Evolutionary conservation across 2,329 filamentous ascomycete species (phyloP).

Genomic region (Ilyonectria robusta): DNA sequence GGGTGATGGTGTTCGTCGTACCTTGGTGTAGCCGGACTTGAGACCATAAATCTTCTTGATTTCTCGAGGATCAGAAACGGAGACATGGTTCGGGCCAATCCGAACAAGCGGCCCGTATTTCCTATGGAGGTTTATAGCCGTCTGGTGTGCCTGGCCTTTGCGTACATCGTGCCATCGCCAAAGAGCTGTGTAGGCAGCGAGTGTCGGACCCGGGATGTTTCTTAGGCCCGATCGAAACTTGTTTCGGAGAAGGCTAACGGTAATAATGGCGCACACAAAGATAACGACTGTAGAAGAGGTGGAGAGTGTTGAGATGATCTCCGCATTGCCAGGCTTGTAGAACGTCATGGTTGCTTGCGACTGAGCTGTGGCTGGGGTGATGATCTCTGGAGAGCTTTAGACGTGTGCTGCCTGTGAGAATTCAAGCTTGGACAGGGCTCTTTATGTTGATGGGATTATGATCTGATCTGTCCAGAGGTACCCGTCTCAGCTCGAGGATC

Average conservation of each 20-base stretch:
- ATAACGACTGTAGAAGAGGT: background rate
- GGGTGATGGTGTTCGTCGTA: background rate
- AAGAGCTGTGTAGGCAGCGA: constrained; percentile 19
- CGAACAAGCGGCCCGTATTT: constrained; percentile 16
- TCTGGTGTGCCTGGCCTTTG: constrained; percentile 23
- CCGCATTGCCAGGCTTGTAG: background rate
- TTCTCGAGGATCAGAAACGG: constrained; percentile 27
- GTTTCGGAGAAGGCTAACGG: constrained; percentile 7
- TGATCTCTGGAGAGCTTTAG: too few species aligned
- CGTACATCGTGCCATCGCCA: constrained; percentile 25
- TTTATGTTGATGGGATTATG: too few species aligned
- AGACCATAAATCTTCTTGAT: constrained; percentile 35
- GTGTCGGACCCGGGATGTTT: constrained; percentile 6
- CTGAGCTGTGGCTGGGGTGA: too few species aligned
- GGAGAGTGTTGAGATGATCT: background rate
- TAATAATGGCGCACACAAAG: background rate
- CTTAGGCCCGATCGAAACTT: constrained; percentile 12
- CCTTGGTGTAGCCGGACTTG: constrained; percentile 34
- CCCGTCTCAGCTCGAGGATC: too few species aligned
- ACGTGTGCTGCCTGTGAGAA: too few species aligned
- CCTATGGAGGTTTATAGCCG: constrained; percentile 15
- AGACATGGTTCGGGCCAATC: constrained; percentile 31
- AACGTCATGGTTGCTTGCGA: background rate
- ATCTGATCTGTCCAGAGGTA: too few species aligned
- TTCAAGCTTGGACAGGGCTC: too few species aligned